Evolutionary conservation across 2,329 filamentous ascomycete species (phyloP).

Genomic region (Cryphonectria carpinicola): DNA sequence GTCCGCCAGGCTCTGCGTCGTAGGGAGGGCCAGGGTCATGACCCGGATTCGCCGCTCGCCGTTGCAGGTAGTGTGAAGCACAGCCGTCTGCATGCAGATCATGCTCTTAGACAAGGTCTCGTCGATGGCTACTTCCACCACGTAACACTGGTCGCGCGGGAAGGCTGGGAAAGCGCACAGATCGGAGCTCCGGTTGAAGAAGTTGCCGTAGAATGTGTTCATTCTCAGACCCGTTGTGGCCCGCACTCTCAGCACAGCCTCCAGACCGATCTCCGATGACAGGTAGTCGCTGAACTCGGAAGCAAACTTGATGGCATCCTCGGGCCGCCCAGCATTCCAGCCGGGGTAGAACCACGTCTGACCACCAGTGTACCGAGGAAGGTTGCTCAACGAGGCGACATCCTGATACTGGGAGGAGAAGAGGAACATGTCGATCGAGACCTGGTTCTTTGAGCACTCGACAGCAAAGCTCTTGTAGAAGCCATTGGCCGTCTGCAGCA

Average conservation of each 20-base stretch:
- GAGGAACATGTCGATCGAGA: slow-evolving; percentile 97
- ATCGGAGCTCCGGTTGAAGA: slow-evolving; percentile 98
- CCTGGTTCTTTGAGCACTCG: slow-evolving; percentile 98
- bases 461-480: slow-evolving; percentile 99
- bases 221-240: slow-evolving; percentile 94
- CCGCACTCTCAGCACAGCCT: slow-evolving; percentile 92
- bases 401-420: slow-evolving; percentile 97
- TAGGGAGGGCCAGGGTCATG: slow-evolving; percentile 89
- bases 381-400: slow-evolving; percentile 92
- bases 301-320: slow-evolving; percentile 97
- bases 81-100: slow-evolving; percentile 90
- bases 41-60: slow-evolving; percentile 95
- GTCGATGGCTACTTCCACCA: slow-evolving; percentile 97
- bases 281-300: slow-evolving; percentile 96
- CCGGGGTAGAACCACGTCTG: slow-evolving; percentile 99
- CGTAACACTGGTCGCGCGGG: slow-evolving; percentile 94
- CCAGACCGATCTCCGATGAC: slow-evolving; percentile 93
- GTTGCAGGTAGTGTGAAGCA: slow-evolving; percentile 96
- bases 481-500: slow-evolving; percentile 89
- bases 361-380: slow-evolving; percentile 93
- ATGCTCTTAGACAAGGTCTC: slow-evolving; percentile 91
- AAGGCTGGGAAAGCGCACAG: slow-evolving; percentile 98
- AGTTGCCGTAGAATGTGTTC: slow-evolving; percentile 99
- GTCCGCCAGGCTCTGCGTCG: slow-evolving; percentile 86
- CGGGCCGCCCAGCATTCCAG: slow-evolving; percentile 91